Evolutionary conservation across 257 asterid genomes (phyloP), one percentile per base, ranked within the genome.

Genomic region (Solanum bulbocastanum): DNA sequence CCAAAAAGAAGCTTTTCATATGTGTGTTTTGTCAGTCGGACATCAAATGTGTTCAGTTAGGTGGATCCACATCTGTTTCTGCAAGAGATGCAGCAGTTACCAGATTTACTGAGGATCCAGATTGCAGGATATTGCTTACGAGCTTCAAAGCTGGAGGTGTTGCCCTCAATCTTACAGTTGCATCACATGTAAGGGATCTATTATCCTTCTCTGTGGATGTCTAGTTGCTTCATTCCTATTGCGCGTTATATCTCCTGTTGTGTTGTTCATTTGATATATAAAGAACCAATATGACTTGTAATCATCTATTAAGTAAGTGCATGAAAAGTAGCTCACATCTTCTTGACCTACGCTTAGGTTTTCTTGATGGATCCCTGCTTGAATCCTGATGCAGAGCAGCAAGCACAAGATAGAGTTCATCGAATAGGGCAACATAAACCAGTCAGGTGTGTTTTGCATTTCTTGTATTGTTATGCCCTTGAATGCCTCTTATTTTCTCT

Each of bases 91-190:
- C 92, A 58, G 98, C 98, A 72, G 94, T 96, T 56, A 92, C 91
- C 86, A 93, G 58, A 90, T 96, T 96, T 88, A 93, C 93, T 0
- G 95, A 92, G 60, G 60, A 52, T 52, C 23, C 60, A 73, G 76
- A 89, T 79, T 96, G 98, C 95, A 94, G 95, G 93, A 92, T 96
- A 49, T 93, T 95, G 74, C 93, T 96, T 18, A 93, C 92, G 97
- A 94, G 99, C 92, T 92, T 95, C 88, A 96, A 96, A 91, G 99
- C 98, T 18, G 98, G 98, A 85, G 99, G 98, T 58, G 98, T 95
- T 76, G 98, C 99, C 75, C 94, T 96, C 92, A 93, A 96, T 89
- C 99, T 96, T 10, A 62, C 69, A 23, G 71, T 62, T n/a, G 32
- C 71, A 62, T 62, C 71, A 62, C 71, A 62, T 62, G 99, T 95